A percentile compares a stretch with the other conserved stretches of the same genome.
These are phyloP conservation scores for Endocalyx cinctus DNA, from an alignment of 2,329 filamentous ascomycete genomes.

Conservation along the genomic window DNA sequence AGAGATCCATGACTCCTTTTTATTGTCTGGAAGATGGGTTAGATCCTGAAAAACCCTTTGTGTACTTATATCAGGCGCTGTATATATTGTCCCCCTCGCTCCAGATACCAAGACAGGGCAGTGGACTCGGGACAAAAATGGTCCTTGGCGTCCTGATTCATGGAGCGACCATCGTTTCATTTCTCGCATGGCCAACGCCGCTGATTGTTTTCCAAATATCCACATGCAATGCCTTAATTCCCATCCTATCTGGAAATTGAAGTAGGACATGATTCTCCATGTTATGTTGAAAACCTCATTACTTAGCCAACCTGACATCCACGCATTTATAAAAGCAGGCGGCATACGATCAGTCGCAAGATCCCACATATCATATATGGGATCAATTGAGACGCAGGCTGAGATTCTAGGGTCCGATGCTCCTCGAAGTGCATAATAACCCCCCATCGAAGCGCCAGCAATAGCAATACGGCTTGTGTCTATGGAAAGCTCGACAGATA, in stretches of 20 bases:
- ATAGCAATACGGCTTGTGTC: constrained; percentile 20
- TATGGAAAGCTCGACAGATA: constrained; percentile 14
- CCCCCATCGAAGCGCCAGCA: constrained; percentile 10
- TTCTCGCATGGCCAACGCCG: neutral
- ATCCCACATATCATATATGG: constrained; percentile 1
- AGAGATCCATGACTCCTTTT: neutral
- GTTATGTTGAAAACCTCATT: neutral
- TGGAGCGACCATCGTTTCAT: neutral
- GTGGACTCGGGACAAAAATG: neutral
- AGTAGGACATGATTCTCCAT: neutral
- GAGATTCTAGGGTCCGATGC: constrained; percentile 7
- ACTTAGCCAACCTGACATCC: neutral
- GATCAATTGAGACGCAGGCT: constrained; percentile 11
- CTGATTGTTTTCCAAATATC: neutral
- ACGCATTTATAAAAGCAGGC: neutral
- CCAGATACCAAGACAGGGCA: neutral
- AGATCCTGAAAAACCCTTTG: neutral
- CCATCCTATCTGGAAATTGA: neutral
- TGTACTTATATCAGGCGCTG: neutral
- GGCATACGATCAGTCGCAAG: neutral
- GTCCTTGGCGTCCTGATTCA: neutral
- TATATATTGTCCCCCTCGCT: neutral
- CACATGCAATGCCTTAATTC: neutral
- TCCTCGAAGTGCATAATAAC: constrained; percentile 10
- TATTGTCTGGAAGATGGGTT: neutral